A percentile compares a stretch with the other conserved stretches of the same genome.
These are phyloP conservation scores for Pythium sukuiense DNA, from an alignment of 352 stramenopile species.

Conservation along the genomic window DNA sequence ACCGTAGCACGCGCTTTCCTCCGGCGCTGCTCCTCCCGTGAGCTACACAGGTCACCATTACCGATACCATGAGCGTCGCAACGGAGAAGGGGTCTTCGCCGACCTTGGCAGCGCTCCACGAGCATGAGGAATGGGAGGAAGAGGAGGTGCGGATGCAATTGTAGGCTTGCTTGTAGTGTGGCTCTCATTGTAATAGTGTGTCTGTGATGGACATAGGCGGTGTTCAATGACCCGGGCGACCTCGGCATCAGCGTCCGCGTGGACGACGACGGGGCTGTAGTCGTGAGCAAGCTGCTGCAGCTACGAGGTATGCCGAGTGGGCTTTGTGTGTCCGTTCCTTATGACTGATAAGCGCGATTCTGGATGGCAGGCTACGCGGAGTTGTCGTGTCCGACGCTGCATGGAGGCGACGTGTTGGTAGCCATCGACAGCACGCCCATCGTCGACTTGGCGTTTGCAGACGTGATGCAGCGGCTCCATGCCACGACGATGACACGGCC, in stretches of 20 bases:
- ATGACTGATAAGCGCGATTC: not conserved
- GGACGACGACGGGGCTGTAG: constrained; percentile 28
- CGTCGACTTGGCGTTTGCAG: constrained; percentile 22
- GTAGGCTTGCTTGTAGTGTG: not conserved
- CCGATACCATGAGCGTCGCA: not conserved
- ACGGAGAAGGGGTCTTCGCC: not conserved
- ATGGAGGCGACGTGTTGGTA: constrained; percentile 36
- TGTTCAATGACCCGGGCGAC: constrained; percentile 27
- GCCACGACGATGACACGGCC: constrained; percentile 21
- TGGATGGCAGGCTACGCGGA: constrained; percentile 32
- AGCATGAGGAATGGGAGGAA: constrained; percentile 1
- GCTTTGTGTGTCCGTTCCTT: not conserved
- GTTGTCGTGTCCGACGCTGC: constrained; percentile 29
- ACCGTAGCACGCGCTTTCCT: not conserved
- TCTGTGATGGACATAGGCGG: constrained; percentile 17
- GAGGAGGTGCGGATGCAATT: not conserved
- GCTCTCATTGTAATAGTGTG: not conserved
- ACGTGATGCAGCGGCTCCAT: constrained; percentile 32
- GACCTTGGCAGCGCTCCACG: not conserved
- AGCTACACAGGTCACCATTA: not conserved
- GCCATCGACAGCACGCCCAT: constrained; percentile 28
- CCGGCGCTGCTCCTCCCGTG: not conserved
- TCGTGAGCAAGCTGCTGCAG: constrained; percentile 34
- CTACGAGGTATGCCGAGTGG: constrained; percentile 6
- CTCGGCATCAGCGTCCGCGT: constrained; percentile 37